Conservation (phyloP, 176 grass and related monocot species). For the Aegilops tauschii region DNA sequence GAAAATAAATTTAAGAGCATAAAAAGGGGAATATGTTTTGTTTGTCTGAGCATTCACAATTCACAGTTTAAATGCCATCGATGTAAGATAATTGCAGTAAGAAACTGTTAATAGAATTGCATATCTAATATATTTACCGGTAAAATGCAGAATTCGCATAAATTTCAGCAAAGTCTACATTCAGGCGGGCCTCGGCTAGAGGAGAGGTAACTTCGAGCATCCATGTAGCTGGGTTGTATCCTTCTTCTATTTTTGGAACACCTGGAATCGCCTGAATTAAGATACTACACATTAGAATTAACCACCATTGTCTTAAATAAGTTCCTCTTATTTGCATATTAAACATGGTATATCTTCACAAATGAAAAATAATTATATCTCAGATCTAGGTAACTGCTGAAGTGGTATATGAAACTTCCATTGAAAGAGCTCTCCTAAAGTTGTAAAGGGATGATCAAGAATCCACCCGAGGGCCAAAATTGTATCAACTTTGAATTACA, state of each 20-base stretch:
- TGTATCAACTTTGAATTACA: background rate
- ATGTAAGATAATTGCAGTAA: background rate
- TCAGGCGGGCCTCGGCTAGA: constrained; percentile 42
- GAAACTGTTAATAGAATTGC: background rate
- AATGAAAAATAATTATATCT: background rate
- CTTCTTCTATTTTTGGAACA: constrained; percentile 58
- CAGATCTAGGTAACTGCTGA: background rate
- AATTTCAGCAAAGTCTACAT: constrained; percentile 62
- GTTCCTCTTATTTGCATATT: background rate
- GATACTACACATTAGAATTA: background rate
- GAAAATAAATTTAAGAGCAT: background rate
- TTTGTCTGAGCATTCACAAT: constrained; percentile 1
- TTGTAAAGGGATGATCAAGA: background rate
- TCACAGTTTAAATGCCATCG: background rate
- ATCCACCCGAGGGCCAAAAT: background rate
- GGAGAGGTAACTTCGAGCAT: constrained; percentile 66
- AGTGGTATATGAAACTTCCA: background rate
- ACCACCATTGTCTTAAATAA: background rate
- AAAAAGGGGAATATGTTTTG: background rate
- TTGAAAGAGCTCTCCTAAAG: background rate
- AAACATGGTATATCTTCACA: background rate
- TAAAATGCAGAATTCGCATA: constrained; percentile 57
- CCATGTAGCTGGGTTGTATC: constrained; percentile 76
- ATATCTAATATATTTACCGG: constrained; percentile 37
- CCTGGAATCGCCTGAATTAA: constrained; percentile 60